Base-by-base conservation (phyloP, 1,139 yeast genomes). In the Blastobotrys persicus region DNA sequence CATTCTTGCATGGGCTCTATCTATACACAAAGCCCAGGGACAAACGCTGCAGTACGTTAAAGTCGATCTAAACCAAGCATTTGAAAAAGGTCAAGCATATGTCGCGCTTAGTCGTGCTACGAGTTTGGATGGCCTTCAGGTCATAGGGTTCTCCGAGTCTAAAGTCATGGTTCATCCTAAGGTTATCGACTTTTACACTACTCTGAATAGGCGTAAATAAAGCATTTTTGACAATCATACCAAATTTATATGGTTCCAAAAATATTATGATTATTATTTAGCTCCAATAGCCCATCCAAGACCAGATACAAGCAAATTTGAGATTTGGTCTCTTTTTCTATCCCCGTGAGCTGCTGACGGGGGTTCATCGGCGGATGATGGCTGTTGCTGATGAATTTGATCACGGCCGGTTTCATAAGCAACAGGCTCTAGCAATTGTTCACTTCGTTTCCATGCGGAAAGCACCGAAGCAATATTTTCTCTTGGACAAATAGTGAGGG, bases 1-100 rank as follows among this genome's bases (percentile, higher is more conserved):
- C 46, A 84, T 89, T 59, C 71, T 91, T 14, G 96, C 98, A 0
- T 92, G 98, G 97, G 91, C 98, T 0, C 69, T 92, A 39, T 88
- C 97, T 0, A 91, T 92, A 45, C 99, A 92, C 65, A 92, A 92
- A 68, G 84, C 97, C 0, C 98, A 92, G 65, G 98, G 98, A 2
- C 98, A 94, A 65, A 91, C 98, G 0, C 70, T 92, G 45, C 85
- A 85, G 2, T 78, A 80, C 56, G 96, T 88, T 1, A 80, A 80
- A 58, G 96, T 92, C 4, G 96, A 94, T 65, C 73, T 92, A 54
- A 73, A 77, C 34, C 74, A 76, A 51, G 83, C 86, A 0, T 92
- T 92, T 67, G 98, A 91, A 63, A 85, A 81, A 54, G 98, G 98
- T 0, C 98, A 92, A 66, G 95, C 96, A 0, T 92, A 92, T 65